These are phyloP conservation scores for Penicillium digitatum DNA, from an alignment of 2,329 filamentous ascomycete genomes.

Conservation along the genomic window DNA sequence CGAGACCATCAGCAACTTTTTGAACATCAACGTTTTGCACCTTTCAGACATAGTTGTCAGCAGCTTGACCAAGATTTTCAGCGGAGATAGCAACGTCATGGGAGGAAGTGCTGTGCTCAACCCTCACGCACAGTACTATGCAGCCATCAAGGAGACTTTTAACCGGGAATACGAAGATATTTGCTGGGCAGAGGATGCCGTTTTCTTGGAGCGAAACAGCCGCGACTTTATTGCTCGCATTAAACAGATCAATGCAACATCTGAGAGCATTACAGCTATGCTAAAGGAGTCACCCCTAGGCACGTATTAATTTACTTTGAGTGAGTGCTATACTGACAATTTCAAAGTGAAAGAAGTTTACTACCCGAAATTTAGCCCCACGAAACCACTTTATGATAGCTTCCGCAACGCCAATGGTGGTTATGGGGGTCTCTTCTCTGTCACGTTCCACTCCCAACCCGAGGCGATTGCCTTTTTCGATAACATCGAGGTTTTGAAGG, in stretches of 20 bases:
- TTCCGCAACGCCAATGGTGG: slow-evolving; percentile 71
- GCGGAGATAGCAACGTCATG: slow-evolving; percentile 97
- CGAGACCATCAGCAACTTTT: slow-evolving; percentile 93
- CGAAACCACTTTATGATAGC: slow-evolving; percentile 69
- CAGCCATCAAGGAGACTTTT: slow-evolving; percentile 63
- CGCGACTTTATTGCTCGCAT: slow-evolving; percentile 83
- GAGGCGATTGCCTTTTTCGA: slow-evolving; percentile 83
- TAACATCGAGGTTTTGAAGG: slow-evolving; percentile 80
- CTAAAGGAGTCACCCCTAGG: slow-evolving; percentile 56
- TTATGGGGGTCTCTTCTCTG: slow-evolving; percentile 84
- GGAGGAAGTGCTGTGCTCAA: slow-evolving; percentile 70
- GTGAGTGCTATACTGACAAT: slow-evolving; percentile 22
- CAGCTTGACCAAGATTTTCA: slow-evolving; percentile 95
- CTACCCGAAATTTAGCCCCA: slow-evolving; percentile 77
- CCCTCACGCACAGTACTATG: slow-evolving; percentile 66
- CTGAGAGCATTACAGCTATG: slow-evolving; percentile 74
- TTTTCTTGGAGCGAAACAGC: slow-evolving; percentile 95
- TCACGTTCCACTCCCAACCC: slow-evolving; percentile 67
- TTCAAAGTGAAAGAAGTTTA: slow-evolving; percentile 69
- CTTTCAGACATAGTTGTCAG: slow-evolving; percentile 89
- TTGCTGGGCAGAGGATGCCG: slow-evolving; percentile 88
- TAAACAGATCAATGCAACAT: slow-evolving; percentile 77
- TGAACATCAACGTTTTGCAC: slow-evolving; percentile 89
- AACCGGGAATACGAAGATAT: slow-evolving; percentile 72
- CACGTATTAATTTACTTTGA: slow-evolving; percentile 25